A percentile compares a stretch with the other conserved stretches of the same genome.
Evolutionary conservation across 805 yeast species (phyloP).

Genomic region (Saccharomyces eubayanus): DNA sequence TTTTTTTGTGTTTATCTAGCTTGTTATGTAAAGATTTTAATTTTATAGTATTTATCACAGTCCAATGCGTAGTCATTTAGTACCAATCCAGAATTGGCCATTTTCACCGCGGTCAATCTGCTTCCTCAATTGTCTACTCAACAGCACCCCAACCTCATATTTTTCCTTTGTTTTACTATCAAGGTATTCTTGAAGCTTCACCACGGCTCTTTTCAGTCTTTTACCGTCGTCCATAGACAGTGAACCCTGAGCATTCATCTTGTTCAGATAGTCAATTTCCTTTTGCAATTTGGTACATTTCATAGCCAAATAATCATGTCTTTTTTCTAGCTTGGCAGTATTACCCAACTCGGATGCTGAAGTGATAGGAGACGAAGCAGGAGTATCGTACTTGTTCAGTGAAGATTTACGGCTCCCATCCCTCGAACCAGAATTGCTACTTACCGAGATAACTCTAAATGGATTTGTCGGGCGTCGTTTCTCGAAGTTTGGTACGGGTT

Average conservation of each 20-base stretch:
- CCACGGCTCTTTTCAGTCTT: constrained; percentile 32
- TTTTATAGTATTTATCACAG: background rate
- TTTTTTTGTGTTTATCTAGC: background rate
- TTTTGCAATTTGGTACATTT: constrained; percentile 33
- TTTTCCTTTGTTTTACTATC: constrained; percentile 37
- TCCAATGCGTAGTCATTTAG: constrained; percentile 9
- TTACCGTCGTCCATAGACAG: constrained; percentile 35
- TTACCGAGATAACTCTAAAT: constrained; percentile 30
- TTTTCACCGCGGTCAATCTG: constrained; percentile 37
- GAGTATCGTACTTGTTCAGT: constrained; percentile 3
- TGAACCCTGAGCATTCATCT: constrained; percentile 31
- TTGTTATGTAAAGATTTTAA: background rate
- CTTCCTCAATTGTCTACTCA: constrained; percentile 35
- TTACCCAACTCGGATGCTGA: constrained; percentile 4
- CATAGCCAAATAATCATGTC: constrained; percentile 26
- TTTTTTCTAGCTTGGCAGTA: constrained; percentile 24
- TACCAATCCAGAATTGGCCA: constrained; percentile 32
- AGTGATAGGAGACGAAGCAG: background rate
- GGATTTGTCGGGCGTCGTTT: constrained; percentile 21
- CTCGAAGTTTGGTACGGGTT: background rate
- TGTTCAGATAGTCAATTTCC: constrained; percentile 33
- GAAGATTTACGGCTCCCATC: constrained; percentile 12
- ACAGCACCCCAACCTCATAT: constrained; percentile 35
- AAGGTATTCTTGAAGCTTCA: constrained; percentile 32
- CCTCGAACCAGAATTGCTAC: constrained; percentile 8